Conservation (phyloP, 352 stramenopile genomes). For the Plasmopara viticola region DNA sequence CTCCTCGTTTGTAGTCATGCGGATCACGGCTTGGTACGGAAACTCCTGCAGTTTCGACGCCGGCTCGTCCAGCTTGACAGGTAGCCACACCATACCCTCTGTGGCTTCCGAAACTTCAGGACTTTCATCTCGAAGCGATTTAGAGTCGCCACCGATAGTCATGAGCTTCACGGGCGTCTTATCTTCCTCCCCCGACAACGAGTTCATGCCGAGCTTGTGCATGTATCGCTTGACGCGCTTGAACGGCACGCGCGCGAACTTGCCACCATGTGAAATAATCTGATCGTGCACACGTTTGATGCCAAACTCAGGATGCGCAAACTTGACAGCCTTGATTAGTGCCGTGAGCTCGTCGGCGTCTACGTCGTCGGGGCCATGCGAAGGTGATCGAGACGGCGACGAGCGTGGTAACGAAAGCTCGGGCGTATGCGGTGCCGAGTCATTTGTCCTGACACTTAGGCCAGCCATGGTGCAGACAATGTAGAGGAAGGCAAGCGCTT, state of each 20-base stretch:
- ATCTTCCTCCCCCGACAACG: conserved; percentile 27
- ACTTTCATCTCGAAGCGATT: conserved; percentile 36
- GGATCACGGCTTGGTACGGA: conserved; percentile 81
- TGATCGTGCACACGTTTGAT: conserved; percentile 80
- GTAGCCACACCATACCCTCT: conserved; percentile 61
- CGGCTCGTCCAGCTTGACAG: conserved; percentile 79
- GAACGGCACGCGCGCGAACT: conserved; percentile 65
- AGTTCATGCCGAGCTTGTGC: conserved; percentile 70
- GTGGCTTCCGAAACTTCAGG: conserved; percentile 6
- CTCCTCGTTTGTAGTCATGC: conserved; percentile 71
- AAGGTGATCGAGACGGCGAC: conserved; percentile 25
- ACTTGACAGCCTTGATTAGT: conserved; percentile 85
- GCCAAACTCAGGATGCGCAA: conserved; percentile 72
- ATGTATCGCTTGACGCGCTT: conserved; percentile 84
- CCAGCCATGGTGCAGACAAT: conserved; percentile 13
- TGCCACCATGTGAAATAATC: conserved; percentile 69
- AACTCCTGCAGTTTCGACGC: conserved; percentile 70
- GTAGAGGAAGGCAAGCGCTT: conserved; percentile 1
- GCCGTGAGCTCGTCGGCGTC: conserved; percentile 74
- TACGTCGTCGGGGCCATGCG: conserved; percentile 32
- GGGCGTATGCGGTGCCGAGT: conserved; percentile 24
- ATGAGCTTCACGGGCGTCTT: conserved; percentile 66
- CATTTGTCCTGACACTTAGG: conserved; percentile 23
- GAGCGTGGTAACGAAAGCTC: conserved; percentile 16
- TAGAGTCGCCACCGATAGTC: conserved; percentile 73